These are phyloP conservation scores for Logfia minima DNA, from an alignment of 129 eudicot genomes.

Conservation along the genomic window DNA sequence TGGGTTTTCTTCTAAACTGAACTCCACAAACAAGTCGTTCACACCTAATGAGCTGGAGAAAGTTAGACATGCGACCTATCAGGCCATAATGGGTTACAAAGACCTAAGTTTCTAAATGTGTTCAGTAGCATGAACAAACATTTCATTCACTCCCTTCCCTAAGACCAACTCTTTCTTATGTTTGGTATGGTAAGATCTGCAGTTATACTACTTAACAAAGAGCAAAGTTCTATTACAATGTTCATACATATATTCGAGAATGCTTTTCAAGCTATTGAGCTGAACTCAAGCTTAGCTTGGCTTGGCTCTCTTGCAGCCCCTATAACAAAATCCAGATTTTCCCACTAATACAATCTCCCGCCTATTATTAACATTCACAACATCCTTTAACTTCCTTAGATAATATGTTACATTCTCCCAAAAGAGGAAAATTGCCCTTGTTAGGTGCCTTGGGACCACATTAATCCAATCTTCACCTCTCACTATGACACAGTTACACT, in stretches of 20 bases:
- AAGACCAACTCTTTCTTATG: not conserved
- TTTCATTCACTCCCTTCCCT: not conserved
- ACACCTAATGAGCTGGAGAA: not conserved
- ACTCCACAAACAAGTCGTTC: constrained; percentile 8
- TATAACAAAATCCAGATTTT: no score
- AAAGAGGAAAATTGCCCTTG: constrained; percentile 5
- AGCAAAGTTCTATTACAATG: not conserved
- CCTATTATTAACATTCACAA: constrained; percentile 1
- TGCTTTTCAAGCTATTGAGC: no score
- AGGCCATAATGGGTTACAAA: not conserved
- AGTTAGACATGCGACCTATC: not conserved
- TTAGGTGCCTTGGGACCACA: no score
- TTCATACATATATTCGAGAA: no score
- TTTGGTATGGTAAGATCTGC: not conserved
- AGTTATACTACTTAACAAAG: not conserved
- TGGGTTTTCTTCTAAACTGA: not conserved
- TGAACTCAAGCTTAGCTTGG: no score
- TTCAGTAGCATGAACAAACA: not conserved
- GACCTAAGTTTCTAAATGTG: not conserved
- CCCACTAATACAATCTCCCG: not conserved
- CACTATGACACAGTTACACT: not conserved
- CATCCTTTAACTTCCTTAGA: constrained; percentile 1
- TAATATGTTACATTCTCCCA: not conserved
- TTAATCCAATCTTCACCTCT: not conserved
- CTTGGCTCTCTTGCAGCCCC: no score